Conservation (phyloP, 2,329 filamentous ascomycete species). For the Sporothrix pseudoabietina region DNA sequence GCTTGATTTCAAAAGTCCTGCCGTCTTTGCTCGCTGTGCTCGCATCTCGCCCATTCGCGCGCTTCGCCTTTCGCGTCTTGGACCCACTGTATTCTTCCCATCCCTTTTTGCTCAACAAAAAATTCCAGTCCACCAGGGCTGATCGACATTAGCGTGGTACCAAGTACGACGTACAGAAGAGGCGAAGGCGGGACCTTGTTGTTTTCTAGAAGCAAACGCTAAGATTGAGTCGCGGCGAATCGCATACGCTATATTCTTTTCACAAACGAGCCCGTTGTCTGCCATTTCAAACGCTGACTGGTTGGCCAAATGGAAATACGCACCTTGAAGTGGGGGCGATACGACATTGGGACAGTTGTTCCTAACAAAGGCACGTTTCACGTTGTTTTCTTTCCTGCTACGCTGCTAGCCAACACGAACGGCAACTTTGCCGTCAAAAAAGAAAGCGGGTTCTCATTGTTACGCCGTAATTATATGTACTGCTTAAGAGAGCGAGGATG, state of each 20-base stretch:
- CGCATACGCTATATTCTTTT: background rate
- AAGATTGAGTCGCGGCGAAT: background rate
- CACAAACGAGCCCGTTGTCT: background rate
- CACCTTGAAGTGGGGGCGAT: background rate
- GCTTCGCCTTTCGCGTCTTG: conserved; percentile 14
- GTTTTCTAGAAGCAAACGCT: background rate
- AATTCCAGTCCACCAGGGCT: background rate
- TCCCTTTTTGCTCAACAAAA: background rate
- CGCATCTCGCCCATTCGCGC: conserved; percentile 14
- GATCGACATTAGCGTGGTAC: background rate
- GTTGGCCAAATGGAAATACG: background rate
- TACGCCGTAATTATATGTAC: background rate
- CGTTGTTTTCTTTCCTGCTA: background rate
- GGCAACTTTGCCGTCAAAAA: background rate
- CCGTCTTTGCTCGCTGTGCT: background rate
- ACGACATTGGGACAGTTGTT: background rate
- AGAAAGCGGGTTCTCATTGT: background rate
- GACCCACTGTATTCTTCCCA: background rate
- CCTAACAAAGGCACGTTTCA: background rate
- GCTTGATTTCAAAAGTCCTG: background rate
- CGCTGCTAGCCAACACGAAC: background rate
- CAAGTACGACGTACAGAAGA: background rate
- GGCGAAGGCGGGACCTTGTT: background rate
- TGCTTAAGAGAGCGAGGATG: background rate
- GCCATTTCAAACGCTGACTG: background rate